Evolutionary conservation across 305 asterid genomes (phyloP).

Genomic region (Solanum chacoense): DNA sequence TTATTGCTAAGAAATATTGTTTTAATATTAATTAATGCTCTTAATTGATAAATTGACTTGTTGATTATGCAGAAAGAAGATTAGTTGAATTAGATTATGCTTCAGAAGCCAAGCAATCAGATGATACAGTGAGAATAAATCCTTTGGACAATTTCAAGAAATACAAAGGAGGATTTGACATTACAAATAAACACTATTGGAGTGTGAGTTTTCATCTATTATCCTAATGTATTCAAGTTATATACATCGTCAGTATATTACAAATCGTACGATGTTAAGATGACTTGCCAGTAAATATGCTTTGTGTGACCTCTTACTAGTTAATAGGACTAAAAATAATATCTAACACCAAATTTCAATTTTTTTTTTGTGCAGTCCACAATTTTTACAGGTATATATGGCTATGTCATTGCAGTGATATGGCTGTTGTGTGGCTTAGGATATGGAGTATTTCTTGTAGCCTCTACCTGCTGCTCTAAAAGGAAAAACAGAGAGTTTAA

Average conservation of each 20-base stretch:
- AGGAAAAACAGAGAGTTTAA: conserved; percentile 18
- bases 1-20: neutral
- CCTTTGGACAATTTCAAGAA: conserved; percentile 53
- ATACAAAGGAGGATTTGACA: conserved; percentile 79
- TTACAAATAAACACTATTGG: conserved; percentile 72
- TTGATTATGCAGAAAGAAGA: conserved; percentile 29
- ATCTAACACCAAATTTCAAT: neutral
- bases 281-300: neutral
- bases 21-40: neutral
- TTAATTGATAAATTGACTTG: neutral
- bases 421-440: conserved; percentile 62
- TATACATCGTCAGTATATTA: neutral
- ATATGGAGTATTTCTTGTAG: conserved; percentile 44
- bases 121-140: conserved; percentile 53
- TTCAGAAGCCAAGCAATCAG: conserved; percentile 11
- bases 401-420: conserved; percentile 40
- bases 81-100: conserved; percentile 16
- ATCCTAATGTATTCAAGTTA: neutral
- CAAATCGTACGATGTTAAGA: neutral
- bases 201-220: conserved; percentile 37
- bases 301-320: neutral
- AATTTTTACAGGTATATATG: conserved; percentile 56
- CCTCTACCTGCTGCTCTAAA: conserved; percentile 17
- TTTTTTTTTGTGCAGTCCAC: conserved; percentile 48
- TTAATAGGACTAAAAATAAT: neutral